These are phyloP conservation scores for Ascochyta koolunga DNA, from an alignment of 2,329 filamentous ascomycete species.

Conservation along the genomic window DNA sequence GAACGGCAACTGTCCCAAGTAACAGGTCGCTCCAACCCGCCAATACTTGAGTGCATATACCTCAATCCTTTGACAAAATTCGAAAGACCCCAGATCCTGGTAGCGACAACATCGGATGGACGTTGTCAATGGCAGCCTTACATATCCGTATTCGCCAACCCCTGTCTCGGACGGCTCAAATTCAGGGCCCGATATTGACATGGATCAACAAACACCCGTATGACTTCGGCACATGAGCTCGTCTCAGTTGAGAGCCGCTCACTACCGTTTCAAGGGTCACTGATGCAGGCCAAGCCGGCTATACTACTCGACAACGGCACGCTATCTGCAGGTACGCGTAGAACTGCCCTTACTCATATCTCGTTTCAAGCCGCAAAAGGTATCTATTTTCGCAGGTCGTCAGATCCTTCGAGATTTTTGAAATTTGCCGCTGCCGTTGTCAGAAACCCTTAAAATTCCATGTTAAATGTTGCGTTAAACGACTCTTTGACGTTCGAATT, in stretches of 20 bases:
- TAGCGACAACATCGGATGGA: constrained; percentile 12
- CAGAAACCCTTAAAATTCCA: background rate
- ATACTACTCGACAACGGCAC: constrained; percentile 22
- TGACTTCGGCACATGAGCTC: constrained; percentile 24
- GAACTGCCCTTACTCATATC: constrained; percentile 11
- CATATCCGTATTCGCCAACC: constrained; percentile 13
- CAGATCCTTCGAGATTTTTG: constrained; percentile 4
- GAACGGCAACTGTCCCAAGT: background rate
- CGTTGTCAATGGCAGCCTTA: constrained; percentile 13
- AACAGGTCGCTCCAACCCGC: constrained; percentile 4
- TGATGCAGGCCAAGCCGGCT: constrained; percentile 24
- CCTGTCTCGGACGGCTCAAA: constrained; percentile 11
- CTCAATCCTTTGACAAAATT: constrained; percentile 7
- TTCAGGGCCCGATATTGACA: constrained; percentile 9
- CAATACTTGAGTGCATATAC: constrained; percentile 19
- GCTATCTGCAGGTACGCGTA: constrained; percentile 37
- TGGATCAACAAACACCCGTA: constrained; percentile 26
- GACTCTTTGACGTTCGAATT: background rate
- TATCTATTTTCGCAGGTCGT: constrained; percentile 11
- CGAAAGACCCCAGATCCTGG: constrained; percentile 10
- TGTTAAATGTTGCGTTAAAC: background rate
- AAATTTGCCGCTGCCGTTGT: constrained; percentile 12
- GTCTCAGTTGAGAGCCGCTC: constrained; percentile 33
- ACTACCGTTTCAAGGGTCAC: constrained; percentile 20
- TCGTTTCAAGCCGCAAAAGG: constrained; percentile 7